A percentile compares a stretch with the other conserved stretches of the same genome.
Evolutionary conservation across 495 filamentous ascomycete species (phyloP).

Genomic region (Neurospora hispaniola): DNA sequence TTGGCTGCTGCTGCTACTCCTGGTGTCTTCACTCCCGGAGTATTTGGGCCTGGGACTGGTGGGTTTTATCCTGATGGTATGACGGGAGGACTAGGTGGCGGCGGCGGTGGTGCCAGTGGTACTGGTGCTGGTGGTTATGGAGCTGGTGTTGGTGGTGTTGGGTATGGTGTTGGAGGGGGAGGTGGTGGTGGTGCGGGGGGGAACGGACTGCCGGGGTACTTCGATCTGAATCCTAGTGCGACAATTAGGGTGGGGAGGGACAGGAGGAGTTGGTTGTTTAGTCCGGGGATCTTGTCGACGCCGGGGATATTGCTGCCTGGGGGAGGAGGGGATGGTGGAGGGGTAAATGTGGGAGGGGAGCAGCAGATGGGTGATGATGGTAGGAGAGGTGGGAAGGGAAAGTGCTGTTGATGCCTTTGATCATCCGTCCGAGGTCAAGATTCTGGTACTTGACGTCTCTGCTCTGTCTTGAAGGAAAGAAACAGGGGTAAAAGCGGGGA

Average conservation of each 20-base stretch:
- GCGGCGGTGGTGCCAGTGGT: neutral
- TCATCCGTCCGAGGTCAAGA: neutral
- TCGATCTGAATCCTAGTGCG: conserved; percentile 37
- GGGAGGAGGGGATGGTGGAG: neutral
- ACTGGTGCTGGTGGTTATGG: neutral
- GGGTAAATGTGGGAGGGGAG: neutral
- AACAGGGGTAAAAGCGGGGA: neutral
- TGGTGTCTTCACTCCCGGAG: conserved; percentile 2
- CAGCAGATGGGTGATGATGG: neutral
- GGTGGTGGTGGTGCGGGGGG: conserved; percentile 1
- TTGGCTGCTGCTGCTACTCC: conserved; percentile 24
- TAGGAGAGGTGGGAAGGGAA: neutral
- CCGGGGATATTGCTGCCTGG: conserved; percentile 22
- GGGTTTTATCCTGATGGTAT: neutral
- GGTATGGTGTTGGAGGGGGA: neutral
- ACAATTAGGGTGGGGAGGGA: conserved; percentile 55
- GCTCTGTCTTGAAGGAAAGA: neutral
- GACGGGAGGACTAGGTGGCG: neutral
- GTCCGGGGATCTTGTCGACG: conserved; percentile 38
- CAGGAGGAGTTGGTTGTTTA: conserved; percentile 50
- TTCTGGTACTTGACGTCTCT: neutral
- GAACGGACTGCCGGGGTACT: conserved; percentile 29
- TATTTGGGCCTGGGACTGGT: neutral
- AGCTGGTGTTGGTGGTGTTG: neutral
- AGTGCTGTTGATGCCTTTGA: neutral